Evolutionary conservation across 2,329 filamentous ascomycete species (phyloP).

Genomic region (Aurifilum marmelostoma): DNA sequence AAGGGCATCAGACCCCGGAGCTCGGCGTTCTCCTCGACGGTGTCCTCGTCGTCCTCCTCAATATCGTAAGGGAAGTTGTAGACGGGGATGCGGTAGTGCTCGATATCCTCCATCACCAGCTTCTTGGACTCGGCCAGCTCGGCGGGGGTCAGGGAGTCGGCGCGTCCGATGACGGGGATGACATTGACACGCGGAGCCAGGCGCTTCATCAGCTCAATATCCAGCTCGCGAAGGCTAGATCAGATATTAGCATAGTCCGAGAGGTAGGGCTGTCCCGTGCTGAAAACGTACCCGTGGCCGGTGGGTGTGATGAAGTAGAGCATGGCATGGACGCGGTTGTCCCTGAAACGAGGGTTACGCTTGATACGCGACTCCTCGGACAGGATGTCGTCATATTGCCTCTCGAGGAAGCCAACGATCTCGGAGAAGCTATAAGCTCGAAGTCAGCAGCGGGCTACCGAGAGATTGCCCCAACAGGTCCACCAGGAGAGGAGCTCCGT

Average conservation of each 20-base stretch:
- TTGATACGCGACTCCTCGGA: slow-evolving; percentile 99
- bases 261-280: not conserved
- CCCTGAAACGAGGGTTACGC: slow-evolving; percentile 99
- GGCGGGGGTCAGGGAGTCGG: slow-evolving; percentile 92
- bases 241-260: slow-evolving; percentile 14
- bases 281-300: slow-evolving; percentile 75
- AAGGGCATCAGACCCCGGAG: slow-evolving; percentile 97
- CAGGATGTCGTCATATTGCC: slow-evolving; percentile 99
- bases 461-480: not conserved
- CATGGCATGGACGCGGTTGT: slow-evolving; percentile 97
- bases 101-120: slow-evolving; percentile 99
- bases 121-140: slow-evolving; percentile 99
- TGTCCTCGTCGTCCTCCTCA: slow-evolving; percentile 99
- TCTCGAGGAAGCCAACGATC: slow-evolving; percentile 97
- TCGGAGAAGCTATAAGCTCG: slow-evolving; percentile 76
- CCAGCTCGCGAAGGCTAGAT: slow-evolving; percentile 87
- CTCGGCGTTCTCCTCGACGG: slow-evolving; percentile 98
- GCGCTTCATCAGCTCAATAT: slow-evolving; percentile 99
- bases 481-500: slow-evolving; percentile 36
- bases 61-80: slow-evolving; percentile 99
- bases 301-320: slow-evolving; percentile 99
- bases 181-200: slow-evolving; percentile 98
- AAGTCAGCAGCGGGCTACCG: not conserved
- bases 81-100: slow-evolving; percentile 98
- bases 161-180: slow-evolving; percentile 97